phyloP scores from a whole-genome alignment of 1,284 basidiomycete species.

The Cerioporus squamosus region DNA sequence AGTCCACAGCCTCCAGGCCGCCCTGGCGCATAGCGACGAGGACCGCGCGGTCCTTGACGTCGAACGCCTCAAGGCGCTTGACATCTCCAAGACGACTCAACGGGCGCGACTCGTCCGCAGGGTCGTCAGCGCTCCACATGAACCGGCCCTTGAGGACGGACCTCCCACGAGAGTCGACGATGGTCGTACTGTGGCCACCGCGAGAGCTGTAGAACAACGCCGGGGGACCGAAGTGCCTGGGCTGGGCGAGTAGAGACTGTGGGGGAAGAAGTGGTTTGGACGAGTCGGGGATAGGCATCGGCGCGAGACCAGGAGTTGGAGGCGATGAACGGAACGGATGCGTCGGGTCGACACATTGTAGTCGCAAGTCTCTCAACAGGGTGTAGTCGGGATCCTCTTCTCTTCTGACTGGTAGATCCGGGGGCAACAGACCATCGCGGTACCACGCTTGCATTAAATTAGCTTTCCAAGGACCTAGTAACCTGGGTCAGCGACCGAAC shows the following conservation, averaged over 20 bases:
- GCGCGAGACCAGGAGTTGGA: conserved; percentile 35
- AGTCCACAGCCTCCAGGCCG: conserved; percentile 77
- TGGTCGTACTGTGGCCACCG: conserved; percentile 82
- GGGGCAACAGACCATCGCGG: conserved; percentile 77
- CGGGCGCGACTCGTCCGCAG: conserved; percentile 45
- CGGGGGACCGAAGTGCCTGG: conserved; percentile 82
- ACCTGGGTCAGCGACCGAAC: conserved; percentile 6
- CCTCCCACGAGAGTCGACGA: conserved; percentile 81
- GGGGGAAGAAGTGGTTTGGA: conserved; percentile 72
- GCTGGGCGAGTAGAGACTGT: conserved; percentile 80
- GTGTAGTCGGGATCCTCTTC: conserved; percentile 73
- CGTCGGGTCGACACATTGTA: conserved; percentile 76
- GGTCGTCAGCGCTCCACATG: conserved; percentile 72
- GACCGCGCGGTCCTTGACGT: conserved; percentile 71
- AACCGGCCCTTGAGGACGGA: conserved; percentile 81
- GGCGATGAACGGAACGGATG: conserved; percentile 70
- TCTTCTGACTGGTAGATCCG: conserved; percentile 75
- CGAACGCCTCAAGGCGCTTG: conserved; percentile 78
- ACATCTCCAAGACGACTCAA: conserved; percentile 73
- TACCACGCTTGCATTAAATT: conserved; percentile 88
- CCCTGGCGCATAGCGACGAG: conserved; percentile 83
- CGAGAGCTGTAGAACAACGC: conserved; percentile 86
- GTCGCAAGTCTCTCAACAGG: conserved; percentile 70
- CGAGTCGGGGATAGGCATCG: conserved; percentile 32
- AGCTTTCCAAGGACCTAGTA: conserved; percentile 79